Conservation (phyloP, 129 eudicot genomes). For the Scalesia atractyloides region DNA sequence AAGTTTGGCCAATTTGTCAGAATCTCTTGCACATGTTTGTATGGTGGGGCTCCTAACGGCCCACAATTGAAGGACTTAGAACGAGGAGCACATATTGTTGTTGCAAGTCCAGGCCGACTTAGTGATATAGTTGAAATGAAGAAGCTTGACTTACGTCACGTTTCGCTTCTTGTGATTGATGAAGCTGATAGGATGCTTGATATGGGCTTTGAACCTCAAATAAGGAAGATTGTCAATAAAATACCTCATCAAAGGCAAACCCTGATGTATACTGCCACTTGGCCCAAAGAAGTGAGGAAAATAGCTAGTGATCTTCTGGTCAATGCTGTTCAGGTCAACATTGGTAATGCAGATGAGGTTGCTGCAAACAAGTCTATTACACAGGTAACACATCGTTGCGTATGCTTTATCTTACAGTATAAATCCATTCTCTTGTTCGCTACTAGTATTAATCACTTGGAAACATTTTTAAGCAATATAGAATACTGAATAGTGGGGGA, state of each 20-base stretch:
- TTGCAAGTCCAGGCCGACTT: conserved; percentile 96
- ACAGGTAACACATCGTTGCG: conserved; percentile 50
- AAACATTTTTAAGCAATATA: too few species aligned
- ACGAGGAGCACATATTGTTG: conserved; percentile 86
- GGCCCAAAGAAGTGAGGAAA: conserved; percentile 96
- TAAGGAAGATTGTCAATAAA: conserved; percentile 89
- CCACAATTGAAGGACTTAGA: conserved; percentile 83
- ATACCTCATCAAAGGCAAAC: conserved; percentile 93
- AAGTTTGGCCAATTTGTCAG: conserved; percentile 89
- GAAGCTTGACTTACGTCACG: conserved; percentile 75
- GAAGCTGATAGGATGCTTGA: conserved; percentile 99
- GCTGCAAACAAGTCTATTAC: conserved; percentile 97
- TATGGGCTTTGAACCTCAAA: conserved; percentile 99
- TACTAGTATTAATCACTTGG: too few species aligned
- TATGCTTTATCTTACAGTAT: background rate
- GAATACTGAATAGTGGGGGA: too few species aligned
- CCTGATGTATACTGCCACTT: conserved; percentile 94
- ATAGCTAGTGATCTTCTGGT: conserved; percentile 85
- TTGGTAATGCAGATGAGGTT: conserved; percentile 89
- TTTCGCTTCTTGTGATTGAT: conserved; percentile 85
- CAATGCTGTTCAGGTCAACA: conserved; percentile 88
- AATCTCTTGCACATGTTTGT: conserved; percentile 88
- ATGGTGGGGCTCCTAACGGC: conserved; percentile 92
- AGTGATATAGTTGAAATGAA: conserved; percentile 93
- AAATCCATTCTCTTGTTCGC: too few species aligned